Base-by-base conservation (phyloP, 2,329 filamentous ascomycete genomes). In the Trichoderma breve region DNA sequence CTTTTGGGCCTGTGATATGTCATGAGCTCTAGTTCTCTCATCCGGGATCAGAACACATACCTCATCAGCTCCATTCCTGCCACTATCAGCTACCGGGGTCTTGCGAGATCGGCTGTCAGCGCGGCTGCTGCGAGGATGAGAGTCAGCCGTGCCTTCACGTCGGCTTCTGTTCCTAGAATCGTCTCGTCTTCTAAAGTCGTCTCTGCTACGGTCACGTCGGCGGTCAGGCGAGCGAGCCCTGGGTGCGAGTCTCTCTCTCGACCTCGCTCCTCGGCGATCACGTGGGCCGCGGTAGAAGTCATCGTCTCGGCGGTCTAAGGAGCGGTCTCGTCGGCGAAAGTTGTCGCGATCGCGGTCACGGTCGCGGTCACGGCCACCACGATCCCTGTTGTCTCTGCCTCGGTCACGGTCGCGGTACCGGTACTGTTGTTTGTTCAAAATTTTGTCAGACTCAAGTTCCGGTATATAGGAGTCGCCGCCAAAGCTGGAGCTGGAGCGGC, bases 61-160 rank as follows among this genome's bases (percentile, higher is more conserved):
- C 36, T 92, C 89, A 73, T 84, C 83, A 72, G 84, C 81, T 73
- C 85, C 88, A 58, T 82, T 77, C 73, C 81, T 86, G 12, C 84
- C 82, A 58, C 84, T 83, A 74, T 87, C 87, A 70, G 78, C 83
- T 43, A 84, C 79, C 55, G 84, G 83, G 64, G 87, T 86, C 77
- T 87, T 87, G 77, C 87, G 83, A 70, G 80, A 79, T 75, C 84
- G 87, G 79, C 86, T 89, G 77, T 91, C 90, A 77, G 90, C 91
- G 80, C 88, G 88, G 85, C 87, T 90, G 83, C 85, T 87, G 81
- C 90, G 89, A 78, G 87, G 81, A 81, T 87, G 88, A 77, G 91
- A 90, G 83, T 94, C 92, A 86, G 89, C 87, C 82, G 92, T 92
- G 81, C 87, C 89, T 81, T 92, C 92, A 81, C 88, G 89, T 79